Evolutionary conservation across 192 early-diverging fungal genomes (phyloP), one percentile per base, ranked within the genome.

Genomic region (Coemansia sp.): DNA sequence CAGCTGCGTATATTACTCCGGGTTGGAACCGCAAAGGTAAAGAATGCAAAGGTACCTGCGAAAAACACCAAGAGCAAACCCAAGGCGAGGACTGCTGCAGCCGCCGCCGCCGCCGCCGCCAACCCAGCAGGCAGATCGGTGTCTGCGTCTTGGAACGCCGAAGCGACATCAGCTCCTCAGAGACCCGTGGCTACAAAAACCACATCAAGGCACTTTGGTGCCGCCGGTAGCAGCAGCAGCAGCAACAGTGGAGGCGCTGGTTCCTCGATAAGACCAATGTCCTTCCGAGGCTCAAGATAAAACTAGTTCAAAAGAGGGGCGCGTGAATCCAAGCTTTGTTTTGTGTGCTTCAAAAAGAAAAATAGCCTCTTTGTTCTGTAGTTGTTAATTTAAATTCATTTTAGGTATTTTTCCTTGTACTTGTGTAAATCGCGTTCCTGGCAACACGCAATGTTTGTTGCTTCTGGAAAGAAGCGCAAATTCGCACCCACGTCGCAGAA

Each of bases 1-100:
- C 71, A 81, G 52, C 55, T 81, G 62, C 69, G 73, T 4, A 65
- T 88, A 9, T 58, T 65, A 38, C 71, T 88, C 63, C 67, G 63
- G 5, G 74, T 88, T 11, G 40, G 69, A 15, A 68, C 66, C 45
- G 10, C 71, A 9, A 72, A 54, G 15, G 41, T 46, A 25, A 68
- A 65, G 20, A 61, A 60, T 46, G 8, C 70, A 15, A 36, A 68
- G 3, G 34, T 41, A 1, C 17, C 49, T 25, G 49, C 46, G 20
- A 62, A 54, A 2, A 9, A 25, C 13, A 42, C 59, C 5, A 61
- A 53, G 53, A 25, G 29, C 36, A 54, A 54, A 50, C 19, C 70
- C 38, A 40, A 20, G 20, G 34, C 62, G 35, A 53, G 8, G 42
- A n/a, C 63, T 20, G 48, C 63, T 0, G 40, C 46, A 29, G 14